These are phyloP conservation scores for Cutaneotrichosporon daszewskae DNA, from an alignment of 1,284 basidiomycete genomes.

Conservation along the genomic window DNA sequence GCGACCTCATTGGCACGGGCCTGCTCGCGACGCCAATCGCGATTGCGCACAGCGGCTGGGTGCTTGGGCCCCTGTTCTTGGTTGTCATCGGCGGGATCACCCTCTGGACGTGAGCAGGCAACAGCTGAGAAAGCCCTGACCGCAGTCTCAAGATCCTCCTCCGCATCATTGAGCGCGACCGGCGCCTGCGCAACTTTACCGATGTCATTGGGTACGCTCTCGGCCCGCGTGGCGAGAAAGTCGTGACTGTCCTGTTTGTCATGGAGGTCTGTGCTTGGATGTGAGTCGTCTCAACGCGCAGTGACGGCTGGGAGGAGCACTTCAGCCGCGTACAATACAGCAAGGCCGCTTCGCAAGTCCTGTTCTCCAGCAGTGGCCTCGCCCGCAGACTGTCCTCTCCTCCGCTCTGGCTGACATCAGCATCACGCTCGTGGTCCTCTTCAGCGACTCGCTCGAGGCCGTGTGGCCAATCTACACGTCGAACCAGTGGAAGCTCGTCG, in stretches of 20 bases:
- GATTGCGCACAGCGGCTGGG: slow-evolving; percentile 79
- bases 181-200: slow-evolving; percentile 38
- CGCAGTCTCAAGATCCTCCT: slow-evolving; percentile 43
- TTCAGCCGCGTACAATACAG: too few species aligned
- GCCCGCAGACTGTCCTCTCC: too few species aligned
- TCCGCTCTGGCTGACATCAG: slow-evolving; percentile 48
- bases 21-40: slow-evolving; percentile 82
- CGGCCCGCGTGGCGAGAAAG: slow-evolving; percentile 59
- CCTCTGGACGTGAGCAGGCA: slow-evolving; percentile 87
- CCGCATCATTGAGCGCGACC: slow-evolving; percentile 40
- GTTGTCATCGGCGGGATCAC: slow-evolving; percentile 67
- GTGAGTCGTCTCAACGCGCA: too few species aligned
- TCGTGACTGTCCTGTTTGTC: slow-evolving; percentile 71
- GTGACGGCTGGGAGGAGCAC: too few species aligned
- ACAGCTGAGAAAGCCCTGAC: slow-evolving; percentile 51
- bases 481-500: slow-evolving; percentile 68
- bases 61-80: slow-evolving; percentile 65
- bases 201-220: slow-evolving; percentile 40
- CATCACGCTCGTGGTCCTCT: slow-evolving; percentile 75
- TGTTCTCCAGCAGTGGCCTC: too few species aligned
- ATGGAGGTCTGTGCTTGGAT: slow-evolving; percentile 67
- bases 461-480: slow-evolving; percentile 63
- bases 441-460: slow-evolving; percentile 71
- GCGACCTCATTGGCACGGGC: slow-evolving; percentile 77
- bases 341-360: too few species aligned